These are phyloP conservation scores for Colletotrichum tanaceti DNA, from an alignment of 2,329 filamentous ascomycete species.

Conservation along the genomic window DNA sequence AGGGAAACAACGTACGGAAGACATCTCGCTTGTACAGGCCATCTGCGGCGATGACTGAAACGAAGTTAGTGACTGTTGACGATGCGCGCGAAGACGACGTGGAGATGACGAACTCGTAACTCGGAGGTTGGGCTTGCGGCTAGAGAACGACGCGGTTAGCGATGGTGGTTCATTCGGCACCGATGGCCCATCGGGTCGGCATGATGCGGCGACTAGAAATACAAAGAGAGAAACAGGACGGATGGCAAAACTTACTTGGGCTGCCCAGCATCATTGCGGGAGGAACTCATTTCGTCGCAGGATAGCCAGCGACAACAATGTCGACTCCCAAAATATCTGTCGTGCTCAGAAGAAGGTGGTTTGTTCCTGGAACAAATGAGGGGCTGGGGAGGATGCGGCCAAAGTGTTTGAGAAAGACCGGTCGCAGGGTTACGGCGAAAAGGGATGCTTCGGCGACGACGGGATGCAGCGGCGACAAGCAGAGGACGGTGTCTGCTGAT, in stretches of 20 bases:
- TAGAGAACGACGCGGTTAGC: conserved; percentile 26
- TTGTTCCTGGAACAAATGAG: conserved; percentile 35
- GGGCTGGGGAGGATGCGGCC: conserved; percentile 19
- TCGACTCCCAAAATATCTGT: conserved; percentile 37
- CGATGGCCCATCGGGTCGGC: neutral
- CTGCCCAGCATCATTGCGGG: conserved; percentile 53
- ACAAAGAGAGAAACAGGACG: neutral
- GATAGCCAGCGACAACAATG: conserved; percentile 39
- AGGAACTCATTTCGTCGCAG: conserved; percentile 42
- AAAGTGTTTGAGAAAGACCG: conserved; percentile 24
- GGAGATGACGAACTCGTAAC: conserved; percentile 80
- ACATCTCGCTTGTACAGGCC: conserved; percentile 99
- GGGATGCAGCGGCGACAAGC: conserved; percentile 16
- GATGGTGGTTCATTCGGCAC: neutral
- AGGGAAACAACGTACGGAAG: conserved; percentile 77
- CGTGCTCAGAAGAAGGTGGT: conserved; percentile 27
- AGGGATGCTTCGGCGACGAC: conserved; percentile 17
- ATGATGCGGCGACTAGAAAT: neutral
- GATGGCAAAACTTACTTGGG: conserved; percentile 48
- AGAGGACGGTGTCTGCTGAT: conserved; percentile 18
- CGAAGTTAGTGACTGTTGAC: conserved; percentile 51
- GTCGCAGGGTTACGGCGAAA: conserved; percentile 21
- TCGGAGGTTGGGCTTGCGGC: conserved; percentile 85
- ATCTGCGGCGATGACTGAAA: conserved; percentile 94
- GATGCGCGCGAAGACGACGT: conserved; percentile 39